Conservation (phyloP, 805 yeast species). For the Teunomyces stri region DNA sequence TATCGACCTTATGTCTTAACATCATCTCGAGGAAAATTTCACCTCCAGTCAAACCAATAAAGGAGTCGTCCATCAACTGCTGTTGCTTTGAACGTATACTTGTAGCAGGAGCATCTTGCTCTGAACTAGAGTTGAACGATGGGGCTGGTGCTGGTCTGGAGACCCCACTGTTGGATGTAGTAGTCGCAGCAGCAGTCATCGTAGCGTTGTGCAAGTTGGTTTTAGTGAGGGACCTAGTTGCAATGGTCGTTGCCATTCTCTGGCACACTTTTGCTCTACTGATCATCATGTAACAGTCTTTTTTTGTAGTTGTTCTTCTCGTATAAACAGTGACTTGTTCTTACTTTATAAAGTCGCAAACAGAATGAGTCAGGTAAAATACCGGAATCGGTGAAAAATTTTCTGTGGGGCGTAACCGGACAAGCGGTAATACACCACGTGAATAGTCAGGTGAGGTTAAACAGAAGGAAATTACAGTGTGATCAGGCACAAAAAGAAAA, state of each 20-base stretch:
- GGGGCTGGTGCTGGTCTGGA: conserved; percentile 49
- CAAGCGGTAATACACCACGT: conserved; percentile 1
- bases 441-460: not conserved
- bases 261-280: conserved; percentile 5
- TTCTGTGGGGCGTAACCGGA: conserved; percentile 1
- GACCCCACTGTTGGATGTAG: conserved; percentile 8
- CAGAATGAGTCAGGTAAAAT: conserved; percentile 4
- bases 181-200: conserved; percentile 18
- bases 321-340: not conserved
- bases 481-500: not conserved
- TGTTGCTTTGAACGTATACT: not conserved
- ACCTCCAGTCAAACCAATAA: conserved; percentile 97
- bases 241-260: conserved; percentile 12
- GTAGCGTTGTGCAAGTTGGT: conserved; percentile 30
- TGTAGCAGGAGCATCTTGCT: conserved; percentile 11
- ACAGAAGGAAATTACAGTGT: not conserved
- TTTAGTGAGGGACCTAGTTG: conserved; percentile 29
- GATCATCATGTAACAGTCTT: not conserved
- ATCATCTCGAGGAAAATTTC: conserved; percentile 99
- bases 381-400: conserved; percentile 4
- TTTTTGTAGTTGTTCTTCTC: not conserved
- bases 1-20: conserved; percentile 92
- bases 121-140: conserved; percentile 38
- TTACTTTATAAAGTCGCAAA: not conserved
- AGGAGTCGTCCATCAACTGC: conserved; percentile 70